Conservation (phyloP, 257 asterid genomes). For the Fraxinus excelsior region DNA sequence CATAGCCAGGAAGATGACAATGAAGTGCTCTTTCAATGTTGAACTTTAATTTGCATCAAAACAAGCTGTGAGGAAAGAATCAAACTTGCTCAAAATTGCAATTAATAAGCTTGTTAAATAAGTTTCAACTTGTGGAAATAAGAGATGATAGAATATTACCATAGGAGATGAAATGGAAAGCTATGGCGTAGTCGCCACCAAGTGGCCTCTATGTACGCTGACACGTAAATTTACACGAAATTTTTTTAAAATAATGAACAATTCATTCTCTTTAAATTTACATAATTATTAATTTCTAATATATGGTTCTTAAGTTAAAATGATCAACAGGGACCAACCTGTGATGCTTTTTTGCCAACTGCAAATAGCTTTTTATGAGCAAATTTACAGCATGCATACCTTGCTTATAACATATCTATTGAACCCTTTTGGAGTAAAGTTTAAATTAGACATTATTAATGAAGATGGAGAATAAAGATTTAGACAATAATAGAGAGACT, state of each 20-base stretch:
- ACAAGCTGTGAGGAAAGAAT: not conserved
- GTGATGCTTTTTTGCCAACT: conserved; percentile 40
- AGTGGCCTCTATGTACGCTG: conserved; percentile 38
- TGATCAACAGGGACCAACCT: conserved; percentile 57
- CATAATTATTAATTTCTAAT: conserved; percentile 9
- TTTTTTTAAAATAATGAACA: conserved; percentile 13
- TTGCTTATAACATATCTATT: not conserved
- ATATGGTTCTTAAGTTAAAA: conserved; percentile 30
- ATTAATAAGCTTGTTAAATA: conserved; percentile 4
- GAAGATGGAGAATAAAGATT: too few species aligned
- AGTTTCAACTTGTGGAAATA: conserved; percentile 37
- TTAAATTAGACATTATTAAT: too few species aligned
- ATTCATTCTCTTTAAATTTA: conserved; percentile 30
- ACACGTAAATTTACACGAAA: conserved; percentile 27
- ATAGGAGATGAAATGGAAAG: conserved; percentile 33
- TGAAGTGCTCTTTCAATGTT: not conserved
- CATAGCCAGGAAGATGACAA: conserved; percentile 4
- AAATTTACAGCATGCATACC: conserved; percentile 26
- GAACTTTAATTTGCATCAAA: conserved; percentile 19
- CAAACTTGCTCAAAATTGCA: conserved; percentile 17
- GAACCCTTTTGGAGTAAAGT: not conserved
- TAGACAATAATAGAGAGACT: not conserved
- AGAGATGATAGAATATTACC: conserved; percentile 50
- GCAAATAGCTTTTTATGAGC: conserved; percentile 36
- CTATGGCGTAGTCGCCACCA: conserved; percentile 54